Percentiles rank a stretch among this genome's conserved stretches.
phyloP scores from a whole-genome alignment of 2,329 filamentous ascomycete genomes.

The Colletotrichum echinochloae region DNA sequence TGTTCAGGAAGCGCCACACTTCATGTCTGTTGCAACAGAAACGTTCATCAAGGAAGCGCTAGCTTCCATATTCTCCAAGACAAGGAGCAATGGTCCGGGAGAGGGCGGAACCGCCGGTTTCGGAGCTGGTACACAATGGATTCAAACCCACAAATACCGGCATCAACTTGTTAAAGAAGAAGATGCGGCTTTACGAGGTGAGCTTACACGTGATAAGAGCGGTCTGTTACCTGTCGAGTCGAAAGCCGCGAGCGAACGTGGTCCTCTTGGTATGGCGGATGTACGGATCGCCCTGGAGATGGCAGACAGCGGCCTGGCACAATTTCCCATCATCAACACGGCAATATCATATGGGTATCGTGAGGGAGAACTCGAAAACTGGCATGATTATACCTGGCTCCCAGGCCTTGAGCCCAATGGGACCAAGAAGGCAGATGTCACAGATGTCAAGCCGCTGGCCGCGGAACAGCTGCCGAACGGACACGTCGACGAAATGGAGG shows the following conservation, averaged over 20 bases:
- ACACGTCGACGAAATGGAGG: slow-evolving; percentile 68
- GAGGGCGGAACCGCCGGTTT: slow-evolving; percentile 71
- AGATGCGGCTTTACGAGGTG: slow-evolving; percentile 76
- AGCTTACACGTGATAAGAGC: slow-evolving; percentile 78
- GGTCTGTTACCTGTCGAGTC: slow-evolving; percentile 86
- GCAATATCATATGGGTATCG: slow-evolving; percentile 77
- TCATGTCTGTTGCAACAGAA: slow-evolving; percentile 74
- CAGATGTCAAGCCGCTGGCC: slow-evolving; percentile 49
- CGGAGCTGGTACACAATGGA: slow-evolving; percentile 74
- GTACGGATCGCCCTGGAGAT: slow-evolving; percentile 81
- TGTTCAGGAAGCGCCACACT: slow-evolving; percentile 69
- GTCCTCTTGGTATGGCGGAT: slow-evolving; percentile 81
- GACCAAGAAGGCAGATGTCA: slow-evolving; percentile 41
- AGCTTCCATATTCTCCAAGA: slow-evolving; percentile 72
- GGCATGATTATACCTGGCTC: slow-evolving; percentile 69
- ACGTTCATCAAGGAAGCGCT: slow-evolving; percentile 76
- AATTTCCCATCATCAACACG: slow-evolving; percentile 81
- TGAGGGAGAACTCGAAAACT: slow-evolving; percentile 80
- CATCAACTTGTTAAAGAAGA: slow-evolving; percentile 82
- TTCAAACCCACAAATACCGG: slow-evolving; percentile 84
- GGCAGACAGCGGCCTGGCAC: slow-evolving; percentile 79
- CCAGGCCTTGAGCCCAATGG: slow-evolving; percentile 44
- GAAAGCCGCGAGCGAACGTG: slow-evolving; percentile 78
- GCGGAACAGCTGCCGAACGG: slow-evolving; percentile 60
- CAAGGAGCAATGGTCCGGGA: slow-evolving; percentile 73